Base-by-base conservation (phyloP, 345 rosid genomes). In the Ceriops decandra region DNA sequence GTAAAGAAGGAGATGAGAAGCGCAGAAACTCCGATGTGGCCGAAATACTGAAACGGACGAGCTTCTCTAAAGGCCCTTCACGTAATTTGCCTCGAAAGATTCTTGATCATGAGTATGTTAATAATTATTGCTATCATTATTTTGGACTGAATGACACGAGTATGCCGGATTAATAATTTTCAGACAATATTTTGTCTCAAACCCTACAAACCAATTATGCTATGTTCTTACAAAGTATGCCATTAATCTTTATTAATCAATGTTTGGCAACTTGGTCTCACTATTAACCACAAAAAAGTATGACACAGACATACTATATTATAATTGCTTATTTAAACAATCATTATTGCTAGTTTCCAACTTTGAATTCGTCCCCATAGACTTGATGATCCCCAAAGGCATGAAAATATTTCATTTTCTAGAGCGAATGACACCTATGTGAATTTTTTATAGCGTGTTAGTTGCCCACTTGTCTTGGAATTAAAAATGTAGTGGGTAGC, bases 81-180 rank as follows among this genome's bases (percentile, higher is more conserved):
- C 80, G 53, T 32, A 75, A 81, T 74, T 70, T 91, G 75, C 92
- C 95, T 9, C 58, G 75, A 74, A 84, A 85, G 36, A 87, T 91
- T 69, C 82, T 88, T 20, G 87, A 91, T 63, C 95, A 91, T 49
- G 88, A 91, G 97, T 88, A 91, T 54, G 92, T 75, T n/a, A 54
- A 63, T 26, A 57, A 35, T 3, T 67, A 61, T 30, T 20, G 16
- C 31, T 46, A 61, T 47, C 35, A 8, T 21, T 47, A 31, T 19
- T 58, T 21, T 13, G 2, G 4, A 64, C 33, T 36, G 22, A 27
- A 35, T 33, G n/a, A 0, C 19, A 49, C 7, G 1, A 47, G 3
- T n/a, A 21, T 3, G n/a, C 26, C 2, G 52, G 56, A 16, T 5
- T 21, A 54, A 11, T 11, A 2, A 53, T 31, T 30, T 30, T 49